Evolutionary conservation across 2,329 filamentous ascomycete genomes (phyloP).

Genomic region (Colletotrichum gloeosporioides): DNA sequence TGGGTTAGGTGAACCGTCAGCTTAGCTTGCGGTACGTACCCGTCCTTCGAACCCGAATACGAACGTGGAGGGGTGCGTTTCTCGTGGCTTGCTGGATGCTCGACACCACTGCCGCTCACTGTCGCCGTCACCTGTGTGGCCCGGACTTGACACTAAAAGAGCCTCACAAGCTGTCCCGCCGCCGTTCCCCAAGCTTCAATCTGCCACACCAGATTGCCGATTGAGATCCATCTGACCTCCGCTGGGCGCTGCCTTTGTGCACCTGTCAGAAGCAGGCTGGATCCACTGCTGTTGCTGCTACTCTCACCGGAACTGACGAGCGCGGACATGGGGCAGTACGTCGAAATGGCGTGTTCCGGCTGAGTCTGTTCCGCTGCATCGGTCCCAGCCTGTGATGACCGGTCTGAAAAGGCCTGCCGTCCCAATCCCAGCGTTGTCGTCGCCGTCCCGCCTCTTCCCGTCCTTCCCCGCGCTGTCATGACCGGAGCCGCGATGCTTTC

Average conservation of each 20-base stretch:
- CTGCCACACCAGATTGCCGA: constrained; percentile 14
- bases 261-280: neutral
- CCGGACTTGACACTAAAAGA: neutral
- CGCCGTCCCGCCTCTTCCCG: neutral
- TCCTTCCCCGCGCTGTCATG: neutral
- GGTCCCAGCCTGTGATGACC: neutral
- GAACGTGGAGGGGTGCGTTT: constrained; percentile 8
- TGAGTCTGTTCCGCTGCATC: neutral
- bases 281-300: neutral
- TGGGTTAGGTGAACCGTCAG: neutral
- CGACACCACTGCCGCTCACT: neutral
- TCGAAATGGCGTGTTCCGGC: constrained; percentile 2
- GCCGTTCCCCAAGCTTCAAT: neutral
- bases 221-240: constrained; percentile 14
- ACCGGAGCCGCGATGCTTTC: neutral
- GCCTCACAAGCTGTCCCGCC: neutral
- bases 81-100: neutral
- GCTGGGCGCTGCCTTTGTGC: neutral
- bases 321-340: neutral
- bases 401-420: neutral
- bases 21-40: neutral
- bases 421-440: neutral
- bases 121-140: neutral
- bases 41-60: constrained; percentile 13
- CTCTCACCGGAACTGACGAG: neutral